A percentile compares a stretch with the other conserved stretches of the same genome.
These are phyloP conservation scores for Phoma sp. DNA, from an alignment of 2,329 filamentous ascomycete genomes.

Conservation along the genomic window DNA sequence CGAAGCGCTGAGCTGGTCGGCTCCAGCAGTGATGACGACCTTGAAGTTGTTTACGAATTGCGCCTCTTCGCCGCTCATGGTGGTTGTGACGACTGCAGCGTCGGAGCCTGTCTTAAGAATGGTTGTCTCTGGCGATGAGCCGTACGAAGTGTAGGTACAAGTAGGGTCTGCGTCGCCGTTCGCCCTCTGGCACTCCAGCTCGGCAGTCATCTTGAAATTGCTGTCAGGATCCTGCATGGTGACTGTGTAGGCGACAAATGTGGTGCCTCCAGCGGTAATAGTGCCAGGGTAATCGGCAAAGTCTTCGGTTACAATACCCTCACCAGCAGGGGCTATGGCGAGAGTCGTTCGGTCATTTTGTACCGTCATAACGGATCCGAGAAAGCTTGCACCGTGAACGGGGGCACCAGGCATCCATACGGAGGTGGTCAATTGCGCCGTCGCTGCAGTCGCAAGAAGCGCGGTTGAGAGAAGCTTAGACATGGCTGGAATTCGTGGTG, in stretches of 20 bases:
- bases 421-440: constrained; percentile 38
- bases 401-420: constrained; percentile 33
- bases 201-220: constrained; percentile 15
- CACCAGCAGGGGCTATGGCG: constrained; percentile 13
- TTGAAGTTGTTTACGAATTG: constrained; percentile 25
- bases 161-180: constrained; percentile 19
- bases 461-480: constrained; percentile 28
- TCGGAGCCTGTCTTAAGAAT: neutral
- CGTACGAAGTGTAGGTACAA: constrained; percentile 20
- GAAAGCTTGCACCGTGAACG: constrained; percentile 18
- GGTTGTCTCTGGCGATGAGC: constrained; percentile 8
- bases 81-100: neutral
- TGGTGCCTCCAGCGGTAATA: constrained; percentile 28
- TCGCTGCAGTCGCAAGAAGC: constrained; percentile 27
- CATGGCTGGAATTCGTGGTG: constrained; percentile 20
- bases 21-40: constrained; percentile 37
- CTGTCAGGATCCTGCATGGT: neutral
- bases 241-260: constrained; percentile 23
- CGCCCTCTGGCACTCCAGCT: constrained; percentile 17
- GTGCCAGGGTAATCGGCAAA: constrained; percentile 5
- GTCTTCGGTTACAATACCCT: constrained; percentile 11
- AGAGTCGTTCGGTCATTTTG: constrained; percentile 30
- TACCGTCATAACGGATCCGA: constrained; percentile 31
- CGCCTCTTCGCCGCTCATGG: constrained; percentile 13
- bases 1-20: constrained; percentile 33